Conservation (phyloP, 495 filamentous ascomycete genomes). For the Bacidia rubella region DNA sequence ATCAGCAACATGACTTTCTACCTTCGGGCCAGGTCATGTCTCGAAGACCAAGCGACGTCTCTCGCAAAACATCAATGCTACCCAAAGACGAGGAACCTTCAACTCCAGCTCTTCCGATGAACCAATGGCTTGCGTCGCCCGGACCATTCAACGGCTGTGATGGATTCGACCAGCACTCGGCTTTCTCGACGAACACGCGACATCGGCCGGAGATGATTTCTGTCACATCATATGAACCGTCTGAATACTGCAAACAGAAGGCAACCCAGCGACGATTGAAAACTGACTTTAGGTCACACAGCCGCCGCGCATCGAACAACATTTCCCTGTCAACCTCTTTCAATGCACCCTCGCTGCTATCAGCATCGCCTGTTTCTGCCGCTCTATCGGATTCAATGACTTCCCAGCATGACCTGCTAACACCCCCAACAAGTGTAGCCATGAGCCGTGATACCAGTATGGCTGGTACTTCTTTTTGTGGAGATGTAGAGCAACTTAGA, state of each 20-base stretch:
- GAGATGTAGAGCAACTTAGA: conserved; percentile 32
- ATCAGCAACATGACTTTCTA: neutral
- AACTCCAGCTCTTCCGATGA: neutral
- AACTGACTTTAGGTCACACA: neutral
- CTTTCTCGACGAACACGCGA: neutral
- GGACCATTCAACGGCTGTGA: neutral
- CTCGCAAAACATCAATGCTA: neutral
- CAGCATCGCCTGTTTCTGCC: conserved; percentile 7
- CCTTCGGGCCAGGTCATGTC: neutral
- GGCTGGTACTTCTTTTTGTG: conserved; percentile 30
- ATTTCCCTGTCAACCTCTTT: neutral
- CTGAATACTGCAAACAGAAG: conserved; percentile 4
- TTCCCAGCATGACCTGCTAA: conserved; percentile 5
- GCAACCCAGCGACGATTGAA: neutral
- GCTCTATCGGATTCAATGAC: conserved; percentile 7
- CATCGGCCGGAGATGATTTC: neutral
- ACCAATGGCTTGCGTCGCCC: neutral
- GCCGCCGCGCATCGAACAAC: neutral
- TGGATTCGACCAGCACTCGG: too few species aligned
- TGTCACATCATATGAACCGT: conserved; percentile 6
- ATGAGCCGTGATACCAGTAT: conserved; percentile 34
- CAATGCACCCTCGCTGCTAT: neutral
- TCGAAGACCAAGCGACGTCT: neutral
- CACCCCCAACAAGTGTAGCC: conserved; percentile 11
- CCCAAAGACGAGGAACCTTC: neutral